Evolutionary conservation across 805 yeast species (phyloP).

Genomic region (Barnettozyma salicaria): DNA sequence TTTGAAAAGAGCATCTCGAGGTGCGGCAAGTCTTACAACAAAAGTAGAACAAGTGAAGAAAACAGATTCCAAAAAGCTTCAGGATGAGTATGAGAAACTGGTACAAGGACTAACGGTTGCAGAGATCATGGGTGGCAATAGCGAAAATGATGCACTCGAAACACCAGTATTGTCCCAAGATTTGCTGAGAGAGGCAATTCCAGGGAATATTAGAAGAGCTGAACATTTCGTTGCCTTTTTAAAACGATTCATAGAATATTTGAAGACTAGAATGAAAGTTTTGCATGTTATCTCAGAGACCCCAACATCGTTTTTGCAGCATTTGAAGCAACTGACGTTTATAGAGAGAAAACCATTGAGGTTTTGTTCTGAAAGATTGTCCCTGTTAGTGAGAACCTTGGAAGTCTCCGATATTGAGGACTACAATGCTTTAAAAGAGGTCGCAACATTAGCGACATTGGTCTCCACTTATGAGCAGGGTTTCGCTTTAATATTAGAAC

Average conservation of each 20-base stretch:
- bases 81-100: conserved; percentile 84
- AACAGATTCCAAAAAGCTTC: conserved; percentile 76
- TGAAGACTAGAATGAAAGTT: conserved; percentile 96
- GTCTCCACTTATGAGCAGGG: conserved; percentile 95
- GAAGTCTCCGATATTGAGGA: conserved; percentile 88
- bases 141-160: conserved; percentile 67
- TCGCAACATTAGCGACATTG: conserved; percentile 93
- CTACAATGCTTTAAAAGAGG: conserved; percentile 86
- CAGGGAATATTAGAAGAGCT: conserved; percentile 95
- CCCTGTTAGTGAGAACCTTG: conserved; percentile 81
- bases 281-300: conserved; percentile 97
- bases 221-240: conserved; percentile 94
- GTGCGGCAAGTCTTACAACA: conserved; percentile 71
- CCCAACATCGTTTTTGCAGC: conserved; percentile 87
- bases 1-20: conserved; percentile 77
- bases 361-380: conserved; percentile 87
- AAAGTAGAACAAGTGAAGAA: conserved; percentile 82
- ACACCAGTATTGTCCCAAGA: conserved; percentile 87
- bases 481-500: conserved; percentile 85
- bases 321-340: conserved; percentile 85
- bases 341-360: conserved; percentile 88
- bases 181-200: conserved; percentile 84
- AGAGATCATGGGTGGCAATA: conserved; percentile 57
- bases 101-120: conserved; percentile 86
- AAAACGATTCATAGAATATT: conserved; percentile 86